Base-by-base conservation (phyloP, 139 green algal genomes). In the Coelastrella sp. region DNA sequence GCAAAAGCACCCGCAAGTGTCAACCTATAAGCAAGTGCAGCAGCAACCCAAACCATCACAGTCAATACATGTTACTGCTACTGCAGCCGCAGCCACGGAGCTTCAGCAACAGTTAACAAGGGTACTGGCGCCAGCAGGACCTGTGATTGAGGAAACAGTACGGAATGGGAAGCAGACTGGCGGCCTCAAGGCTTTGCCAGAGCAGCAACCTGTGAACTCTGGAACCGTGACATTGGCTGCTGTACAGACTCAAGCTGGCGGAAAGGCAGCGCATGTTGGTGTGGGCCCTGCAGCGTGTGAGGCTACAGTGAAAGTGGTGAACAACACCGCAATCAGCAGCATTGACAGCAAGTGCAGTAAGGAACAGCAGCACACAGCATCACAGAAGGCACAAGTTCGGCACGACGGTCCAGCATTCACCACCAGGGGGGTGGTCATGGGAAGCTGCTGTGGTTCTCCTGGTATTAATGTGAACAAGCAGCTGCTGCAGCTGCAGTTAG, bases 331-430 rank as follows among this genome's bases (percentile, higher is more conserved):
- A 23, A 57, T 27, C 7, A 27, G 17, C 11, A 21, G 62, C 62
- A 69, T 45, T 23, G n/a, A 2, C 48, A 66, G 45, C 72, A 80
- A 23, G 13, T 23, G 69, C 45, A 80, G 45, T 48, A 80, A 66
- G 72, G 19, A 25, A 11, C 8, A 62, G 1, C 23, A 37, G 3
- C 23, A 3, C 4, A 23, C 17, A n/a, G n/a, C n/a, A n/a, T n/a
- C n/a, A n/a, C n/a, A n/a, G n/a, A n/a, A n/a, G n/a, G n/a, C n/a
- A n/a, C n/a, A n/a, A n/a, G n/a, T n/a, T 21, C 27, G 13, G 5
- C 4, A 13, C 34, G 25, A 32, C 4, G 23, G n/a, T 7, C 32
- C 72, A 5, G 72, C 72, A 8, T 80, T 80, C 32, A 67, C 48
- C 11, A 45, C 43, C 17, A 6, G 34, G 15, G 72, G 72, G 45